Conservation (phyloP, 495 filamentous ascomycete species). For the Trichoderma reesei region DNA sequence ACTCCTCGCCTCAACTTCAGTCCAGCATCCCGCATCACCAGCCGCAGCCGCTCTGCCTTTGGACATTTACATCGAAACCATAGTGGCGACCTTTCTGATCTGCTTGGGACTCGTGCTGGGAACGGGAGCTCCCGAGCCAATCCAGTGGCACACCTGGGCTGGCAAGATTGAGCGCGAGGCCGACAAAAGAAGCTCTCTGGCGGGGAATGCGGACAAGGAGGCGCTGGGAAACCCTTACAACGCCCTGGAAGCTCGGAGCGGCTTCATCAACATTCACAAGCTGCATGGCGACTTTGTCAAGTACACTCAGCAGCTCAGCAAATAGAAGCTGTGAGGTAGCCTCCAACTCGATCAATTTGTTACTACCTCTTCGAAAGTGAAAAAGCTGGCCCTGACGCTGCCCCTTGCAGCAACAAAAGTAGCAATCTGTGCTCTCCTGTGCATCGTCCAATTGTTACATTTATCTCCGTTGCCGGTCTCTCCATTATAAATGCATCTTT, state of each 20-base stretch:
- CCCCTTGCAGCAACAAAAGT: too few species aligned
- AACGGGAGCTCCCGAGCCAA: constrained; percentile 60
- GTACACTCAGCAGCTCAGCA: constrained; percentile 43
- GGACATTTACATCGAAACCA: constrained; percentile 70
- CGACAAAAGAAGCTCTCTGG: constrained; percentile 53
- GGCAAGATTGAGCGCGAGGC: constrained; percentile 71
- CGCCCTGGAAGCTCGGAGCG: constrained; percentile 34
- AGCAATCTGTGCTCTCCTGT: too few species aligned
- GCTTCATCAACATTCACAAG: constrained; percentile 48
- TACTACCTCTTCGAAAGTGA: too few species aligned
- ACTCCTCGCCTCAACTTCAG: constrained; percentile 49
- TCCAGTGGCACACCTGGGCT: constrained; percentile 76
- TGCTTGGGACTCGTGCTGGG: constrained; percentile 62
- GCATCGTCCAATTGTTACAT: too few species aligned
- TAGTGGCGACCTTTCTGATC: constrained; percentile 58
- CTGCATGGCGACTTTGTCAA: constrained; percentile 69
- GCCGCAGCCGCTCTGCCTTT: constrained; percentile 45
- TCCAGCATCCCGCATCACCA: constrained; percentile 38
- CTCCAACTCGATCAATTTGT: too few species aligned
- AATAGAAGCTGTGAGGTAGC: neutral
- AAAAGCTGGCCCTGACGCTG: too few species aligned
- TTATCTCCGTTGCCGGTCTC: too few species aligned
- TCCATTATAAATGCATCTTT: too few species aligned
- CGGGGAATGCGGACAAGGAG: constrained; percentile 33
- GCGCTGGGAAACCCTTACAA: constrained; percentile 42